These are phyloP conservation scores for Aspergillus pseudoviridinutans DNA, from an alignment of 2,329 filamentous ascomycete species.

Conservation along the genomic window DNA sequence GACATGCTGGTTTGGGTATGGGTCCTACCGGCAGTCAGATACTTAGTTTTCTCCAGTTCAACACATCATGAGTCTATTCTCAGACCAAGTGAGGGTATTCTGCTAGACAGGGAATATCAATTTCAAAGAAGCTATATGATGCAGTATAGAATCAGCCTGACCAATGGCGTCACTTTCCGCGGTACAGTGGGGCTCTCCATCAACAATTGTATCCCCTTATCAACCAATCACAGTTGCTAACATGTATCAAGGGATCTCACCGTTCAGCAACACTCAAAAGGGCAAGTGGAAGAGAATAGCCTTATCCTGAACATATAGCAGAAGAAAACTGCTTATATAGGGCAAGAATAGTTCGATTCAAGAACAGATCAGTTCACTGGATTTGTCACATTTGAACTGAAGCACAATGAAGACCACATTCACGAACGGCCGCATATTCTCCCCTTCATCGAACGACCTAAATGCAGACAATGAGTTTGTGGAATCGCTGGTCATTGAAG, in stretches of 20 bases:
- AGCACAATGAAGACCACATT: constrained; percentile 17
- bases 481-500: constrained; percentile 37
- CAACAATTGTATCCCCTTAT: neutral
- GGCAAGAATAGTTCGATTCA: constrained; percentile 1
- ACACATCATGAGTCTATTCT: too few species aligned
- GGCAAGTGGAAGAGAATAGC: too few species aligned
- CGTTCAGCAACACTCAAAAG: too few species aligned
- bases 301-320: too few species aligned
- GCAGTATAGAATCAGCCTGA: neutral
- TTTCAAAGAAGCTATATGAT: neutral
- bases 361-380: neutral
- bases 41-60: too few species aligned
- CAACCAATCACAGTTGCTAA: neutral
- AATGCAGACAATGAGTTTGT: constrained; percentile 19
- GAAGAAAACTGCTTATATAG: neutral
- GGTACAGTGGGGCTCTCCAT: neutral
- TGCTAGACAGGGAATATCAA: too few species aligned
- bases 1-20: neutral
- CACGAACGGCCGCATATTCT: constrained; percentile 33
- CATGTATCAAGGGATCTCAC: neutral
- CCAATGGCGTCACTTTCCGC: constrained; percentile 14
- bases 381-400: neutral
- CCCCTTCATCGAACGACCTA: constrained; percentile 6
- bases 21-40: neutral
- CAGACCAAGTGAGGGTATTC: too few species aligned